Conservation (phyloP, 2,329 filamentous ascomycete species). For the Verticillium isaacii region DNA sequence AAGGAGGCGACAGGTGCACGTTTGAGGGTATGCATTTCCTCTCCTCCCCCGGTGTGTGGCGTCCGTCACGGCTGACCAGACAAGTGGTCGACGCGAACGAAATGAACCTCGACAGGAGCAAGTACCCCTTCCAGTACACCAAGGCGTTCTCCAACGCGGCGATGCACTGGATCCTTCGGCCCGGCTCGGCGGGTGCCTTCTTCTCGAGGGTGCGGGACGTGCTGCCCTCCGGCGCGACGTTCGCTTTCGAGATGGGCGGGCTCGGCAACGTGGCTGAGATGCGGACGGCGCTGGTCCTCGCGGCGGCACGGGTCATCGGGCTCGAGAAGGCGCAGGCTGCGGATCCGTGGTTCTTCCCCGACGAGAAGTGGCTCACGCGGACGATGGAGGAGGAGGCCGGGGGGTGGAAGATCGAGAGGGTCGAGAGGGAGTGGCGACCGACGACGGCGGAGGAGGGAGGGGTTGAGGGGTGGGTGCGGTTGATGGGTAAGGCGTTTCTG, state of each 20-base stretch:
- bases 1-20: constrained; percentile 25
- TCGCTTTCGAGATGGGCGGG: constrained; percentile 69
- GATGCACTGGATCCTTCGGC: constrained; percentile 61
- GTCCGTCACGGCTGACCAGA: not conserved
- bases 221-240: constrained; percentile 50
- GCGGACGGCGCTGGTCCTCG: constrained; percentile 50
- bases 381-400: constrained; percentile 36
- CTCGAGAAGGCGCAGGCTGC: constrained; percentile 41
- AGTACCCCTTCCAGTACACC: constrained; percentile 25
- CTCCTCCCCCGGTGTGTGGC: not conserved
- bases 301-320: constrained; percentile 46
- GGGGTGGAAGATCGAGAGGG: constrained; percentile 43
- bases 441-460: constrained; percentile 55
- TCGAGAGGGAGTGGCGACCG: constrained; percentile 61
- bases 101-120: constrained; percentile 20
- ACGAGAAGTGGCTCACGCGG: constrained; percentile 51
- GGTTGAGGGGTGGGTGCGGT: constrained; percentile 59
- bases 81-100: constrained; percentile 42
- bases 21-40: constrained; percentile 34
- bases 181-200: constrained; percentile 34
- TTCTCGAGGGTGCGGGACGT: constrained; percentile 47
- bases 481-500: constrained; percentile 58
- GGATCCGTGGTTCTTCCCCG: constrained; percentile 70
- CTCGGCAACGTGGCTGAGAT: constrained; percentile 64
- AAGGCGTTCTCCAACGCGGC: constrained; percentile 65